Evolutionary conservation across 1,284 basidiomycete genomes (phyloP), one percentile per base, ranked within the genome.

Genomic region (Meripilus lineatus): DNA sequence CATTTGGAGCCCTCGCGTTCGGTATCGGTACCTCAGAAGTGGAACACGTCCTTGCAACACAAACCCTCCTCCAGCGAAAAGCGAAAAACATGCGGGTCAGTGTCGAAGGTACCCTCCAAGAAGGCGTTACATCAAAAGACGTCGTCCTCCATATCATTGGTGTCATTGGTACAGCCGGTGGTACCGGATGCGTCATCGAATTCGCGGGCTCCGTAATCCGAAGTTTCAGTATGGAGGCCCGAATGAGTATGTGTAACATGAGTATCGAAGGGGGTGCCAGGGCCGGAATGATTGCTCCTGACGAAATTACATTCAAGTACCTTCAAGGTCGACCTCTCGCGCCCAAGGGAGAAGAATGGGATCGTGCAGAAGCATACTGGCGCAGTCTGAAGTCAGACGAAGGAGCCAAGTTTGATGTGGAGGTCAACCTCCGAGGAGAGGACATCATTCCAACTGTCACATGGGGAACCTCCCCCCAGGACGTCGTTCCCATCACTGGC

Each of bases 241-340:
- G 93, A 40, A 96, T 96, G 93, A 93, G 90, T 55, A 91, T 93
- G 54, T 96, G 93, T 69, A 97, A 97, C 71, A 97, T 97, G 93
- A 93, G 90, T 51, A 96, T 97, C 63, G 93, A 97, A 67, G 94
- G 84, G 48, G 93, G 93, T 60, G 94, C 93, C 51, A 81, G 93
- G 57, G 92, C 92, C 5, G 93, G 93, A 46, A 93, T 97, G 91
- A 81, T 97, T 51, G 93, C 93, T 10, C 93, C 93, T 1, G 93
- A 97, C 63, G 89, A 95, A 28, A 70, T 86, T 51, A 97, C 94
- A 6, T 94, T 96, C 63, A 74, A 75, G 40, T 97, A 97, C 67
- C 83, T 97, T 51, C 81, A 79, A 50, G 82, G 83, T 45, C 85
- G 93, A 39, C 93, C 93, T 42, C 74, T 97, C 42, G 80, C 88